These are phyloP conservation scores for Gossypium arboreum DNA, from an alignment of 345 rosid species.

Conservation along the genomic window DNA sequence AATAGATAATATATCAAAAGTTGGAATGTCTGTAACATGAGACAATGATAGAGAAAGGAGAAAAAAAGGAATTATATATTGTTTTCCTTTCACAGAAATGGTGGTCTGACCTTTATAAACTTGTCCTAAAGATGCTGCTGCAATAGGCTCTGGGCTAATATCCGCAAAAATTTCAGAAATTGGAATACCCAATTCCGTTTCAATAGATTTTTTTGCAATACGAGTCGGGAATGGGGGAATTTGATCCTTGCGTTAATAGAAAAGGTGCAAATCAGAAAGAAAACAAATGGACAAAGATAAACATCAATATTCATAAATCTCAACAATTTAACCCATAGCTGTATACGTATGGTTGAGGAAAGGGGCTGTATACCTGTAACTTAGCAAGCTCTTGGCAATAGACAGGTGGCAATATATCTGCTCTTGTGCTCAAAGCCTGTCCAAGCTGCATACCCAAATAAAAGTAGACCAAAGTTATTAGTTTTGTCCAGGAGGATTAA, in stretches of 20 bases:
- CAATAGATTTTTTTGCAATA: slow-evolving; percentile 76
- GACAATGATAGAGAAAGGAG: not conserved
- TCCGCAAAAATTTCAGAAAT: slow-evolving; percentile 71
- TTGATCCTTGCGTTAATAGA: slow-evolving; percentile 62
- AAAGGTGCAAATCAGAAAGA: slow-evolving; percentile 11
- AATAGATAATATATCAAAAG: not conserved
- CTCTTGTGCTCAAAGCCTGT: slow-evolving; percentile 94
- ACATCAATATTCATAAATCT: slow-evolving; percentile 7
- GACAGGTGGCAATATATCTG: slow-evolving; percentile 78
- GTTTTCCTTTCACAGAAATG: slow-evolving; percentile 10
- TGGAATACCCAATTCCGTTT: slow-evolving; percentile 70
- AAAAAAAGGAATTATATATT: not conserved
- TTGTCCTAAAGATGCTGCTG: slow-evolving; percentile 97
- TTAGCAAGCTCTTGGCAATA: slow-evolving; percentile 94
- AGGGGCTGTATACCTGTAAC: slow-evolving; percentile 58
- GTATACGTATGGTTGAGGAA: slow-evolving; percentile 11
- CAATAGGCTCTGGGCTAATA: slow-evolving; percentile 82
- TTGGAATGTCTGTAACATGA: not conserved
- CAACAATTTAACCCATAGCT: not conserved
- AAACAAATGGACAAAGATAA: not conserved
- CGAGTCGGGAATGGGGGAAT: slow-evolving; percentile 84
- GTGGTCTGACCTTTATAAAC: slow-evolving; percentile 80
- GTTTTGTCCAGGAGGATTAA: not conserved
- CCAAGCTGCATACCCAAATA: slow-evolving; percentile 60
- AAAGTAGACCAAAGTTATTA: slow-evolving; percentile 4